Percentiles rank a stretch among this genome's conserved stretches.
Conservation (phyloP, 192 early-diverging fungal genomes). For the Chytriomyces sp. region DNA sequence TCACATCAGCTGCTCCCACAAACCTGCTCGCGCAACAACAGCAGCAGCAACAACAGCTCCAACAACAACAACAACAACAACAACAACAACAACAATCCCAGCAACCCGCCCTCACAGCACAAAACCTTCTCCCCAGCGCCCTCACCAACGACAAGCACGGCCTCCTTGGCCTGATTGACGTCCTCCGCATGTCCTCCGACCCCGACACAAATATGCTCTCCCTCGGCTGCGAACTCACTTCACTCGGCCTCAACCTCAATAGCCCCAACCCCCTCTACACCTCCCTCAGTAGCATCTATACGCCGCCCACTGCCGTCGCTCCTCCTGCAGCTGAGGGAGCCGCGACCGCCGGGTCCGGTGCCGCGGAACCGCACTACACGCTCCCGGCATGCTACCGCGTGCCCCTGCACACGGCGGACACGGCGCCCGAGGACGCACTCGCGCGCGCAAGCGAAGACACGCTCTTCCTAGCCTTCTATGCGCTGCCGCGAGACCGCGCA, state of each 20-base stretch:
- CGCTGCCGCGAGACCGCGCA: slow-evolving; percentile 86
- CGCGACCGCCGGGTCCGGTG: neutral
- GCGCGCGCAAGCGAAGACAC: slow-evolving; percentile 82
- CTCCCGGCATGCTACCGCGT: slow-evolving; percentile 79
- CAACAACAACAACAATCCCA: slow-evolving; percentile 20
- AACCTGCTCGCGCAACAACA: slow-evolving; percentile 22
- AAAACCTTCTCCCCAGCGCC: slow-evolving; percentile 15
- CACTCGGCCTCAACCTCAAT: slow-evolving; percentile 70
- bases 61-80: slow-evolving; percentile 31
- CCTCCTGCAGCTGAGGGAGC: slow-evolving; percentile 54
- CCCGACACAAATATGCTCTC: slow-evolving; percentile 78
- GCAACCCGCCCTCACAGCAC: neutral
- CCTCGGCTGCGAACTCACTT: slow-evolving; percentile 88
- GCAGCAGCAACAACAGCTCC: slow-evolving; percentile 14
- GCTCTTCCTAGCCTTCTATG: slow-evolving; percentile 98
- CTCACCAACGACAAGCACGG: slow-evolving; percentile 68
- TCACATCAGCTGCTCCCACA: slow-evolving; percentile 39
- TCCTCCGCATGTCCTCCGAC: slow-evolving; percentile 75
- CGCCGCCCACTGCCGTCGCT: slow-evolving; percentile 56
- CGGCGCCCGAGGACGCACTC: slow-evolving; percentile 67
- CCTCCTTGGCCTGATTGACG: slow-evolving; percentile 83
- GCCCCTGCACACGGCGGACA: slow-evolving; percentile 13
- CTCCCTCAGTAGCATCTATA: slow-evolving; percentile 89
- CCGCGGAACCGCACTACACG: slow-evolving; percentile 75
- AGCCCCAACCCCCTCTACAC: slow-evolving; percentile 65